Evolutionary conservation across 23 red algal genomes (phyloP).

Genomic region (Gracilaria gracilis): DNA sequence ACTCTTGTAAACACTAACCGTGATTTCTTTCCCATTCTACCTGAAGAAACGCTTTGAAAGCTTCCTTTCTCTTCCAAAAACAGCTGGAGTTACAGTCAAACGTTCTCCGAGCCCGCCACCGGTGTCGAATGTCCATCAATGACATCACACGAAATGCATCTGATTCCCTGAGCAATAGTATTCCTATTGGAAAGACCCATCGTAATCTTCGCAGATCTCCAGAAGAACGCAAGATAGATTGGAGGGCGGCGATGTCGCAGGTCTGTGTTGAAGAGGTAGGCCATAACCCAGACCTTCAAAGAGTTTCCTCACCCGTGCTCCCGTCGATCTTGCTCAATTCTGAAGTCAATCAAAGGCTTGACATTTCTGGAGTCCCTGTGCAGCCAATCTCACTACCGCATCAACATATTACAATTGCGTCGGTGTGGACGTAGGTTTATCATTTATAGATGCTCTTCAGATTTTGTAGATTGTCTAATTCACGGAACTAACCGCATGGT

Average conservation of each 20-base stretch:
- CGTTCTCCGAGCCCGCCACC: neutral
- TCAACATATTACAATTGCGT: neutral
- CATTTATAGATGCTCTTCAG: neutral
- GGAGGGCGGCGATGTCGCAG: neutral
- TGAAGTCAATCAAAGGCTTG: neutral
- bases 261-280: neutral
- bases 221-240: conserved; percentile 26
- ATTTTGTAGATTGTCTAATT: neutral
- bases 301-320: neutral
- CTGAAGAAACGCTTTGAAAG: conserved; percentile 10
- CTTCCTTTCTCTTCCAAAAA: conserved; percentile 21
- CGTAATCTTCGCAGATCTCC: conserved; percentile 9
- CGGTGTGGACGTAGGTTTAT: conserved; percentile 20
- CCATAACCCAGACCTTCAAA: neutral
- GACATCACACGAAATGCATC: neutral
- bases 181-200: neutral
- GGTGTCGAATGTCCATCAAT: conserved; percentile 6
- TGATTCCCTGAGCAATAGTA: neutral
- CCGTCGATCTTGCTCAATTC: neutral
- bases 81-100: neutral
- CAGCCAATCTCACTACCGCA: neutral
- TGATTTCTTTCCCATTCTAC: neutral
- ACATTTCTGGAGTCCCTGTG: neutral
- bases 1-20: neutral
- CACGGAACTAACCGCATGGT: neutral